A percentile compares a stretch with the other conserved stretches of the same genome.
These are phyloP conservation scores for Microdochium paspali DNA, from an alignment of 2,329 filamentous ascomycete species.

Conservation along the genomic window DNA sequence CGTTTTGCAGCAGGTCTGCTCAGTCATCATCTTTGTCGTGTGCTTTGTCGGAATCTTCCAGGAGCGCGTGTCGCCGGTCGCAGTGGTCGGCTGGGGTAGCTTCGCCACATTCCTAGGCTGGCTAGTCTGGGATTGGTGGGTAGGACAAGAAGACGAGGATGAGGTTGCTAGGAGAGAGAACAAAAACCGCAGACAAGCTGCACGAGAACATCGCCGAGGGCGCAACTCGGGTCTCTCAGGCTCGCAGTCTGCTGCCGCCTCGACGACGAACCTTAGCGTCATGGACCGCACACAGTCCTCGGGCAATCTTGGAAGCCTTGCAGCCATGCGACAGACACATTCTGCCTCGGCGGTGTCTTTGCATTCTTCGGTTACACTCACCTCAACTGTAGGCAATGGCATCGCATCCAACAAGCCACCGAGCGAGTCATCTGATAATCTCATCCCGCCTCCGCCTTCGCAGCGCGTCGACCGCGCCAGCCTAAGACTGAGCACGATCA, in stretches of 20 bases:
- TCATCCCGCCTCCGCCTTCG: neutral
- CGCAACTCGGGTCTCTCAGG: constrained; percentile 10
- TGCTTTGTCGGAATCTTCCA: constrained; percentile 89
- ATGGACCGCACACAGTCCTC: constrained; percentile 16
- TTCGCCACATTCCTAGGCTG: constrained; percentile 78
- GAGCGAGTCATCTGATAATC: neutral
- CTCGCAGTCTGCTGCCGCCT: constrained; percentile 31
- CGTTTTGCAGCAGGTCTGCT: constrained; percentile 94
- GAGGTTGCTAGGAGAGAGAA: constrained; percentile 26
- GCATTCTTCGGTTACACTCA: constrained; percentile 31
- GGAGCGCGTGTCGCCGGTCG: constrained; percentile 79
- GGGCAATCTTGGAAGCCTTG: constrained; percentile 19
- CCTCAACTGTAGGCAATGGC: constrained; percentile 15
- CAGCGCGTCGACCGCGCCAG: constrained; percentile 26
- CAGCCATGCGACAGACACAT: constrained; percentile 32
- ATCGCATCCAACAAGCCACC: constrained; percentile 13
- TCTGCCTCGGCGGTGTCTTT: constrained; percentile 48
- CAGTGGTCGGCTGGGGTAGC: constrained; percentile 78
- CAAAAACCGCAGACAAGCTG: constrained; percentile 23
- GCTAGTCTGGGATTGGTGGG: constrained; percentile 88
- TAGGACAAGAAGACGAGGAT: constrained; percentile 56
- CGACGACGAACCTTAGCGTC: constrained; percentile 31
- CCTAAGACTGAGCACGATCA: constrained; percentile 66
- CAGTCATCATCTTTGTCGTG: constrained; percentile 87
- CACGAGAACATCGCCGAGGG: constrained; percentile 18